phyloP scores from a whole-genome alignment of 1,284 basidiomycete genomes.

The Sparassis latifolia region DNA sequence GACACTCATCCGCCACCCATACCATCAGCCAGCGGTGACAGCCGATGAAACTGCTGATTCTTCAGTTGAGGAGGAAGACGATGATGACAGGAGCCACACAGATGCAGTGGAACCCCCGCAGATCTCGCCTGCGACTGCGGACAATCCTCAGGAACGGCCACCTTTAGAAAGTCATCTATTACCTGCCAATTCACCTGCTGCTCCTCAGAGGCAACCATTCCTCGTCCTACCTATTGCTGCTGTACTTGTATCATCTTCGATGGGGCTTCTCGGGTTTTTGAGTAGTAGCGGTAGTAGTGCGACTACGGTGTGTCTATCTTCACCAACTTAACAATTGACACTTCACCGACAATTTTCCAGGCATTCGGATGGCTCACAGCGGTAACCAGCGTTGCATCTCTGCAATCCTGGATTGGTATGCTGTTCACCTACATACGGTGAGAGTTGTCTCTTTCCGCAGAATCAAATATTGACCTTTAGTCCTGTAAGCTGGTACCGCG shows the following conservation, averaged over 20 bases:
- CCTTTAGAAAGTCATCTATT: too few species aligned
- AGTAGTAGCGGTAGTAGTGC: neutral
- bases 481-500: constrained; percentile 20
- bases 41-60: constrained; percentile 7
- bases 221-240: constrained; percentile 1
- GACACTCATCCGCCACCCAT: constrained; percentile 17
- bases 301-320: constrained; percentile 1
- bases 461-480: too few species aligned
- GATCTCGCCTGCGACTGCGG: too few species aligned
- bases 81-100: neutral
- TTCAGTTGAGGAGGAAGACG: constrained; percentile 8
- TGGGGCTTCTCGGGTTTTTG: constrained; percentile 1
- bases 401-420: constrained; percentile 26
- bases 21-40: constrained; percentile 3
- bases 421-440: constrained; percentile 26
- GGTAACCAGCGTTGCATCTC: constrained; percentile 22
- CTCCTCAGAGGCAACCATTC: neutral
- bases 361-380: constrained; percentile 21
- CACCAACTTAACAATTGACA: too few species aligned
- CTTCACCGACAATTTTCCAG: constrained; percentile 4
- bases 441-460: neutral
- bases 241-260: neutral
- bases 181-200: too few species aligned
- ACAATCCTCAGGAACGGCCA: too few species aligned
- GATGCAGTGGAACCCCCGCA: too few species aligned